A percentile compares a stretch with the other conserved stretches of the same genome.
phyloP scores from a whole-genome alignment of 495 filamentous ascomycete species.

The Aspergillus ellipticus region DNA sequence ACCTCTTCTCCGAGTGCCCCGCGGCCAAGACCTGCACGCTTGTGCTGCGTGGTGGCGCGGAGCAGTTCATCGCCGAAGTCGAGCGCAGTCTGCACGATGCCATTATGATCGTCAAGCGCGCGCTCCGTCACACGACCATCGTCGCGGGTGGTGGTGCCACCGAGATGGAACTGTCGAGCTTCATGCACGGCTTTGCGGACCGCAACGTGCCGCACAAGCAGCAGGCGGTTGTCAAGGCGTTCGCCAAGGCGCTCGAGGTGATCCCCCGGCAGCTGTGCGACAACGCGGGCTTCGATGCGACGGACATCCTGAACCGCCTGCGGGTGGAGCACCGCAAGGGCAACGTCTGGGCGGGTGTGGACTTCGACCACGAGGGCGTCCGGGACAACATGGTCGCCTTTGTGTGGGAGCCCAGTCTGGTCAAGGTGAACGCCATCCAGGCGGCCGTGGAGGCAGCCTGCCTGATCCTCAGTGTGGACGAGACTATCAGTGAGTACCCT shows the following conservation, averaged over 20 bases:
- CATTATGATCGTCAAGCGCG: constrained; percentile 99
- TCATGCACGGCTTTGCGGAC: constrained; percentile 88
- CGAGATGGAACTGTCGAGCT: constrained; percentile 95
- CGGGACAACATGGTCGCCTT: constrained; percentile 89
- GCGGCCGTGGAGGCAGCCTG: constrained; percentile 93
- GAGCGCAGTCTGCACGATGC: constrained; percentile 96
- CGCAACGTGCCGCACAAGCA: constrained; percentile 91
- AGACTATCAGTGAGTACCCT: constrained; percentile 74
- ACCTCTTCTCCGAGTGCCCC: constrained; percentile 95
- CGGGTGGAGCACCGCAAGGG: constrained; percentile 92
- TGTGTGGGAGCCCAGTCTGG: constrained; percentile 93
- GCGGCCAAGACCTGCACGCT: constrained; percentile 95
- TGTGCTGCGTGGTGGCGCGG: constrained; percentile 89
- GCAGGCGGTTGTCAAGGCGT: constrained; percentile 94
- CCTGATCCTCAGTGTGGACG: constrained; percentile 92
- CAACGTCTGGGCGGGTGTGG: constrained; percentile 90
- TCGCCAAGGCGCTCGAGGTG: constrained; percentile 94
- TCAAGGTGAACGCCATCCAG: constrained; percentile 97
- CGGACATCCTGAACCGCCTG: constrained; percentile 91
- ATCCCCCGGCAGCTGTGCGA: constrained; percentile 96
- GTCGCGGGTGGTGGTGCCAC: constrained; percentile 92
- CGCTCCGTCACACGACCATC: constrained; percentile 87
- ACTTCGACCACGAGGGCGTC: constrained; percentile 88
- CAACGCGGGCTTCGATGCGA: constrained; percentile 97
- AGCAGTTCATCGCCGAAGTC: constrained; percentile 98